Evolutionary conservation across 176 grass and related monocot genomes (phyloP).

Genomic region (Carex parvula): DNA sequence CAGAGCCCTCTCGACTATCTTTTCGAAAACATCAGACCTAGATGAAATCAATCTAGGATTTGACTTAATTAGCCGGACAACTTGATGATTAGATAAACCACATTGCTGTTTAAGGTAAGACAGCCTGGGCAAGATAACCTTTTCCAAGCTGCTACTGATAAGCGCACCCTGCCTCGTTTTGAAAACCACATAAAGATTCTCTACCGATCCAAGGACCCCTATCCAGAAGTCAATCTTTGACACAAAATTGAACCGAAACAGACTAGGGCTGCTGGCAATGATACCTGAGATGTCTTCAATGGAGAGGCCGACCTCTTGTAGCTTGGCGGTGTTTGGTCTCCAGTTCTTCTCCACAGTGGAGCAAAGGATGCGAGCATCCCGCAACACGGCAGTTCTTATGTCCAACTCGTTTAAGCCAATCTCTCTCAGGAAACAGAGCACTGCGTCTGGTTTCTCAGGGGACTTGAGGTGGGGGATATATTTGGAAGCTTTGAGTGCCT

Average conservation of each 20-base stretch:
- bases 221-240: constrained; percentile 33
- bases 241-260: background rate
- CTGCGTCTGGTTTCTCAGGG: background rate
- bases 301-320: background rate
- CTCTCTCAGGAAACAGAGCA: background rate
- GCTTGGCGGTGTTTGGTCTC: background rate
- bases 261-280: background rate
- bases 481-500: background rate
- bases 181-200: background rate
- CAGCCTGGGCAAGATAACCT: constrained; percentile 26
- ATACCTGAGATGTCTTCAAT: background rate
- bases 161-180: too few species aligned
- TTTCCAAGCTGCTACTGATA: background rate
- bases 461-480: background rate
- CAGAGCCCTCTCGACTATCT: background rate
- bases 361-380: background rate
- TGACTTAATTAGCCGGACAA: background rate
- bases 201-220: constrained; percentile 6
- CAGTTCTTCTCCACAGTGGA: background rate
- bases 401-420: background rate
- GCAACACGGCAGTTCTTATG: background rate
- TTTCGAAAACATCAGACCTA: background rate
- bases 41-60: background rate
- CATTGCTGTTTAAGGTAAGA: constrained; percentile 24
- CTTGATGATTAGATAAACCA: constrained; percentile 26